These are phyloP conservation scores for Butyriboletus regius DNA, from an alignment of 1,284 basidiomycete genomes.

Conservation along the genomic window DNA sequence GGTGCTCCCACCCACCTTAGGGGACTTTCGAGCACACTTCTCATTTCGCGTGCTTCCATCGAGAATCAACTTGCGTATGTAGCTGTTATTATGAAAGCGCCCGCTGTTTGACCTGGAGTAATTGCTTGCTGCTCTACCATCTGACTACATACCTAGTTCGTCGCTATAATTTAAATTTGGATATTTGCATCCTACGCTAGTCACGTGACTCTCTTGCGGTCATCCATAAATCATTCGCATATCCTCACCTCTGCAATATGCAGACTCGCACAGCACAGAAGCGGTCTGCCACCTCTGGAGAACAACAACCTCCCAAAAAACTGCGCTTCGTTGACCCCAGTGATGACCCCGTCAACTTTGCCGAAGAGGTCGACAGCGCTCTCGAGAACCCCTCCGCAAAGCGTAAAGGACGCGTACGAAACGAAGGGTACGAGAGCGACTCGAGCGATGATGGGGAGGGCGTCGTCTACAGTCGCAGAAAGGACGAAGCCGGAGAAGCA, in stretches of 20 bases:
- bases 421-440: conserved; percentile 88
- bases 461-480: conserved; percentile 70
- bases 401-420: conserved; percentile 66
- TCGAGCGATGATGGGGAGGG: conserved; percentile 88
- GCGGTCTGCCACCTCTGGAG: conserved; percentile 46
- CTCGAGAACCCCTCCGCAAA: conserved; percentile 56
- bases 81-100: conserved; percentile 27
- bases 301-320: conserved; percentile 51
- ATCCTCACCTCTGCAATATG: conserved; percentile 33
- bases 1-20: conserved; percentile 27
- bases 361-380: conserved; percentile 63
- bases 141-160: background rate
- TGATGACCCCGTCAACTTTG: conserved; percentile 67
- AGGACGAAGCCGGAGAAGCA: conserved; percentile 39
- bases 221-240: conserved; percentile 11
- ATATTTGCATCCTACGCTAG: background rate
- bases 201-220: background rate
- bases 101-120: conserved; percentile 9
- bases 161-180: conserved; percentile 5
- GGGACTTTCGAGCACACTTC: conserved; percentile 32
- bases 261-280: conserved; percentile 48
- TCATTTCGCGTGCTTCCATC: conserved; percentile 33
- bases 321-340: conserved; percentile 72
- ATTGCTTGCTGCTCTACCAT: background rate
- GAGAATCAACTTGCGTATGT: conserved; percentile 32